phyloP scores from a whole-genome alignment of 306 rosid species.

The Clitoria ternatea region DNA sequence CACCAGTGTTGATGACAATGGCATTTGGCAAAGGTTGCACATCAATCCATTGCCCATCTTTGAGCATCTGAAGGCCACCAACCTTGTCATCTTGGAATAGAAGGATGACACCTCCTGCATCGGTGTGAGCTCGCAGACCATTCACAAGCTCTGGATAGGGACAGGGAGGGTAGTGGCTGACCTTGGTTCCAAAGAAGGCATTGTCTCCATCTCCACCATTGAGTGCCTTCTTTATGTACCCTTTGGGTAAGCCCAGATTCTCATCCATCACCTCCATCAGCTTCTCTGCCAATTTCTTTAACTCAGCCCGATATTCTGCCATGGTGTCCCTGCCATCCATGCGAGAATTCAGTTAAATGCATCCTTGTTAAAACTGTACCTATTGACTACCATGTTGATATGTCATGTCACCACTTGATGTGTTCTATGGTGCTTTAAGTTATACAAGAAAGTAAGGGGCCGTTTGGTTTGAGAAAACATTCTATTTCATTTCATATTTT shows the following conservation, averaged over 20 bases:
- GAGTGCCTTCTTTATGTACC: slow-evolving; percentile 72
- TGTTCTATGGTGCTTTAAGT: not conserved
- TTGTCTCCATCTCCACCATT: slow-evolving; percentile 56
- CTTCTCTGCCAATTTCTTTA: slow-evolving; percentile 63
- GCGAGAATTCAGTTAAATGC: slow-evolving; percentile 3
- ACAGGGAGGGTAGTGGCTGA: slow-evolving; percentile 97
- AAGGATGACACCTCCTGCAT: slow-evolving; percentile 90
- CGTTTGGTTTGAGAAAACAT: too few species aligned
- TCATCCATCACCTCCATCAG: slow-evolving; percentile 90
- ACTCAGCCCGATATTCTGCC: slow-evolving; percentile 64
- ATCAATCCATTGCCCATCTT: slow-evolving; percentile 87
- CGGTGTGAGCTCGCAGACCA: slow-evolving; percentile 94
- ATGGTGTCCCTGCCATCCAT: slow-evolving; percentile 71
- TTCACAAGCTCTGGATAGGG: slow-evolving; percentile 75
- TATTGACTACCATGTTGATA: not conserved
- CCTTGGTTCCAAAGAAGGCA: slow-evolving; percentile 94
- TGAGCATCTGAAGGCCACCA: slow-evolving; percentile 92
- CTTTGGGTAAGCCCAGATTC: slow-evolving; percentile 68
- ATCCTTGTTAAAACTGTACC: slow-evolving; percentile 15
- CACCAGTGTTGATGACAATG: slow-evolving; percentile 95
- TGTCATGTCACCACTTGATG: not conserved
- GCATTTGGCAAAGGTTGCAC: slow-evolving; percentile 81
- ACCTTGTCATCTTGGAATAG: slow-evolving; percentile 89
- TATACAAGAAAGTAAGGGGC: too few species aligned
- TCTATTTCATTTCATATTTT: too few species aligned